Evolutionary conservation across 768 basidiomycete genomes (phyloP).

Genomic region (Boletellus ananiceps): DNA sequence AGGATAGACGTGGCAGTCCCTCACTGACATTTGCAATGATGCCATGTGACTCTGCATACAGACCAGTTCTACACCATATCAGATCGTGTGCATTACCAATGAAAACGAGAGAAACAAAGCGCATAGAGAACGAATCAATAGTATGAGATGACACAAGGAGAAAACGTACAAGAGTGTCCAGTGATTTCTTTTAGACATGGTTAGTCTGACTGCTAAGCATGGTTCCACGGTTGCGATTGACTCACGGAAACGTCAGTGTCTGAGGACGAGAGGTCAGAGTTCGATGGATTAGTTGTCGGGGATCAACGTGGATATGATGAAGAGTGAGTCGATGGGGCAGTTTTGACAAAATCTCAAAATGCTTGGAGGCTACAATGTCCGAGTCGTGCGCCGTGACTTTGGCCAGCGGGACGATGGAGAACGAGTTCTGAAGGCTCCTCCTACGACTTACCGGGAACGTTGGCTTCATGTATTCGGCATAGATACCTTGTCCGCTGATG

Average conservation of each 20-base stretch:
- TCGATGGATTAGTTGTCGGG: conserved; percentile 2
- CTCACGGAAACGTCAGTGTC: conserved; percentile 87
- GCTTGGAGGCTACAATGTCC: no score
- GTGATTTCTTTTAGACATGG: conserved; percentile 56
- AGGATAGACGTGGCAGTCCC: background rate
- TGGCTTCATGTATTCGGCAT: conserved; percentile 78
- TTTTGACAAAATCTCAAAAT: background rate
- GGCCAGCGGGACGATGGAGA: background rate
- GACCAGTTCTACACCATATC: conserved; percentile 59
- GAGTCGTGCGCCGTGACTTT: background rate
- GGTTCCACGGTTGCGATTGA: conserved; percentile 8
- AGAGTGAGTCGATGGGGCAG: background rate
- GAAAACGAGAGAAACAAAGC: background rate
- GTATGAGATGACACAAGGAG: conserved; percentile 14
- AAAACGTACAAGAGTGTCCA: conserved; percentile 70
- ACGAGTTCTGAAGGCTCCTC: background rate
- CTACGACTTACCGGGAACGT: conserved; percentile 66
- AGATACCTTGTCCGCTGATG: conserved; percentile 70
- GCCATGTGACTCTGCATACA: conserved; percentile 83
- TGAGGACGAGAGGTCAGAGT: conserved; percentile 21
- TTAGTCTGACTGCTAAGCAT: background rate
- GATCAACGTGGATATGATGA: background rate
- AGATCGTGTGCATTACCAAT: background rate
- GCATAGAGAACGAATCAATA: background rate
- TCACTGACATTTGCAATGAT: conserved; percentile 74